Base-by-base conservation (phyloP, 768 basidiomycete genomes). In the Xanthoconium purpureum region DNA sequence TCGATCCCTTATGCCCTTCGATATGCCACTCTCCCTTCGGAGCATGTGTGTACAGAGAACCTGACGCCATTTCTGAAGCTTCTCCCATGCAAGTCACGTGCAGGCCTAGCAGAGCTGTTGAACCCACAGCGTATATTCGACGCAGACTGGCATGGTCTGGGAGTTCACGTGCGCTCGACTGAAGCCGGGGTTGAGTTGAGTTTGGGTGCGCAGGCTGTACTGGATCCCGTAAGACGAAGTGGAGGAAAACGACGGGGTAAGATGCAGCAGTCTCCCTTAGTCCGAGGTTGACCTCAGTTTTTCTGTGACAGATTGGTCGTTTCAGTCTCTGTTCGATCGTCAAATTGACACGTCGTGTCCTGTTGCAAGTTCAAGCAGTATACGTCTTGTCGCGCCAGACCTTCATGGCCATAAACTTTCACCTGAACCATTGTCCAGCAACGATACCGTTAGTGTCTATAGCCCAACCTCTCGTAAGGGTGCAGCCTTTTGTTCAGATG, bases 11-110 rank as follows among this genome's bases (percentile, higher is more conserved):
- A 89, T 55, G 75, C 78, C 44, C 77, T 93, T 28, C 84, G 87
- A 56, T 87, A 94, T 63, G 91, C 89, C 2, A 82, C 83, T 9
- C 80, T 89, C 18, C 88, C 89, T 8, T 90, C 87, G 4, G 91
- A 95, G 67, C 78, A 87, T 62, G 89, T 98, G n/a, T 99, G 96
- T 68, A 98, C 96, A 6, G 97, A 98, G 68, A 98, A 98, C 66
- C 76, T 98, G 10, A 98, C 96, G 0, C 96, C 97, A 0, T 97
- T 98, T 74, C 79, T 98, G 55, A 94, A 96, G 68, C 84, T 98
- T 11, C 76, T 98, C 2, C 97, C 97, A 0, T 98, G 96, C 77
- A 92, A 97, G 66, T 85, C 90, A 6, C 75, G 80, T 18, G 92
- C 94, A 0, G 95, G 97, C 13, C 79, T 98, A 20, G 90, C 93